Evolutionary conservation across 345 rosid species (phyloP), one percentile per base, ranked within the genome.

Genomic region (Eucalyptus sideroxylon): DNA sequence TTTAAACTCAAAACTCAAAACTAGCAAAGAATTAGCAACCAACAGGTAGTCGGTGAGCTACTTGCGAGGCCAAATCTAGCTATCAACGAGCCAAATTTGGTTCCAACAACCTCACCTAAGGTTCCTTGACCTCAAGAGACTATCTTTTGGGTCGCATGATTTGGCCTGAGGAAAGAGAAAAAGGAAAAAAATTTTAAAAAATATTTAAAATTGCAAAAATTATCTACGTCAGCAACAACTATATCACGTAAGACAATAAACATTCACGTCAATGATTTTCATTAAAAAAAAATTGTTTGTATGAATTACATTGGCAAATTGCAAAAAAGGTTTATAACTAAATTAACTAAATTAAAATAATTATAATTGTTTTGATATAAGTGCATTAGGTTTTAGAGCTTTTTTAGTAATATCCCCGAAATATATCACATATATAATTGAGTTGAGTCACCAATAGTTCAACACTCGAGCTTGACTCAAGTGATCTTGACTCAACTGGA

Each of bases 201-300:
- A 56, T 10, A 9, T 24, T 56, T 1, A 56, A 10, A 56, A 24
- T 56, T 56, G 6, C 1, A 56, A 56, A 56, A 23, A 23, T 56
- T 24, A 1, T 56, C 13, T 10, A 24, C 62, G 0, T 56, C 1
- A 23, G 13, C 0, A 1, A 23, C 13, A 24, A 5, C 0, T 3
- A 56, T 56, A 56, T 0, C 62, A 24, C 3, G 3, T 56, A 56
- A 56, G 13, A 56, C 14, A 24, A 56, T 56, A 56, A 24, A 1
- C 0, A 1, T 56, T 11, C 14, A 56, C 6, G 0, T 56, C 21
- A 56, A 56, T 9, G 30, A 10, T 56, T 56, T 56, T 23, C 3
- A 56, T 4, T 1, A 56, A 51, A 17, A 51, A 17, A 51, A 51
- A 51, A 7, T 17, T 53, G 0, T 53, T 19, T 53, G 26, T 53